Percentiles rank a stretch among this genome's conserved stretches.
These are phyloP conservation scores for Coemansia sp. DNA, from an alignment of 192 early-diverging fungal species.

Conservation along the genomic window DNA sequence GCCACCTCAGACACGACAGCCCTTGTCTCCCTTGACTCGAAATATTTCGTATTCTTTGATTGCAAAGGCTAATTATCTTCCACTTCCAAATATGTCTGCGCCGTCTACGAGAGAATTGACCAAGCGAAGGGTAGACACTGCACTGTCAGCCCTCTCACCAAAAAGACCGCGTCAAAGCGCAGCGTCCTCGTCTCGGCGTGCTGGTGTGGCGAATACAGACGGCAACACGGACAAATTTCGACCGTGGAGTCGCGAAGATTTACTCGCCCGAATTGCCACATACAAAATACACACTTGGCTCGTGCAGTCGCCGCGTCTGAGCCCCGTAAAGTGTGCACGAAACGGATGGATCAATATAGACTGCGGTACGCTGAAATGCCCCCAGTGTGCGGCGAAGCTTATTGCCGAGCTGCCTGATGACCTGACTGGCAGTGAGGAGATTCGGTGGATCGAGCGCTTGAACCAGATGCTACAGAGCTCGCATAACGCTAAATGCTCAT, in stretches of 20 bases:
- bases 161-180: constrained; percentile 28
- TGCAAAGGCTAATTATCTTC: background rate
- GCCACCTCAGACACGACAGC: background rate
- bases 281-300: constrained; percentile 58
- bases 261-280: constrained; percentile 53
- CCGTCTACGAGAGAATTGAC: constrained; percentile 30
- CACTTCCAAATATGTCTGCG: constrained; percentile 31
- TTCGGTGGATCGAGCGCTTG: constrained; percentile 42
- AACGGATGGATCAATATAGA: constrained; percentile 57
- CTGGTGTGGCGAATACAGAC: background rate
- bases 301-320: constrained; percentile 39
- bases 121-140: constrained; percentile 45
- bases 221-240: constrained; percentile 34
- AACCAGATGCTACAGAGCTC: constrained; percentile 48
- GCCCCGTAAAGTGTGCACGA: constrained; percentile 51
- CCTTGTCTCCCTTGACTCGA: background rate
- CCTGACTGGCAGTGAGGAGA: constrained; percentile 35
- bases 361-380: constrained; percentile 51
- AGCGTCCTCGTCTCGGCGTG: background rate
- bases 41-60: background rate
- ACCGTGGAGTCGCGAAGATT: constrained; percentile 54
- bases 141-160: constrained; percentile 31
- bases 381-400: constrained; percentile 40
- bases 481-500: constrained; percentile 44
- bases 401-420: constrained; percentile 51